Conservation (phyloP, 2,329 filamentous ascomycete species). For the Fusarium tupiense region DNA sequence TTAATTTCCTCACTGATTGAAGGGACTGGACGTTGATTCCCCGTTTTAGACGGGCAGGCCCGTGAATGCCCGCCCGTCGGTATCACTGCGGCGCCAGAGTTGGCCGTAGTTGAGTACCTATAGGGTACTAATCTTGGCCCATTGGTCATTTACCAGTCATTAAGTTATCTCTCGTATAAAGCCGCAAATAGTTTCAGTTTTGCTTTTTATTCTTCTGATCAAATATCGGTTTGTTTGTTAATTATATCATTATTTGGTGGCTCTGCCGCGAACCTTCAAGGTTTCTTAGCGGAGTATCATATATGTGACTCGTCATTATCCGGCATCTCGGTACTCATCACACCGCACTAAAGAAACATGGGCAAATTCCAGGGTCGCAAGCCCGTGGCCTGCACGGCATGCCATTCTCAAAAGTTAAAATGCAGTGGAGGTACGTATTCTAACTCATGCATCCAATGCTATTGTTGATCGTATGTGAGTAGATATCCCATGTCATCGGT, state of each 20-base stretch:
- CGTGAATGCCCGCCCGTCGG: background rate
- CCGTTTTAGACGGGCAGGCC: background rate
- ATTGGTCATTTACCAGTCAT: background rate
- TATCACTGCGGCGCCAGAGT: background rate
- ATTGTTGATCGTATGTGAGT: background rate
- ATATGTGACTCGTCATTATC: background rate
- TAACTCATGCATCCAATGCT: fast-evolving
- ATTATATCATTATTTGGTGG: background rate
- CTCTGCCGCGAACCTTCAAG: background rate
- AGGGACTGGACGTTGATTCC: background rate
- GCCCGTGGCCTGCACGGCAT: background rate
- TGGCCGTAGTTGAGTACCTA: background rate
- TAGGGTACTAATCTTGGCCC: background rate
- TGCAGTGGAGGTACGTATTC: background rate
- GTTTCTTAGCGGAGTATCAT: background rate
- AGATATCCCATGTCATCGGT: background rate
- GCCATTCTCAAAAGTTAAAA: slow-evolving; percentile 1
- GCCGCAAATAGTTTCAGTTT: background rate
- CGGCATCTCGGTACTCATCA: background rate
- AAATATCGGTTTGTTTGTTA: background rate
- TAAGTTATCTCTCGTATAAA: background rate
- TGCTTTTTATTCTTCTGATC: background rate
- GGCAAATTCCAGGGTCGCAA: background rate
- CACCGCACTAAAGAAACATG: background rate
- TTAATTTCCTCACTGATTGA: background rate